phyloP scores from a whole-genome alignment of 1,139 yeast species.

The Pichia inconspicua region DNA sequence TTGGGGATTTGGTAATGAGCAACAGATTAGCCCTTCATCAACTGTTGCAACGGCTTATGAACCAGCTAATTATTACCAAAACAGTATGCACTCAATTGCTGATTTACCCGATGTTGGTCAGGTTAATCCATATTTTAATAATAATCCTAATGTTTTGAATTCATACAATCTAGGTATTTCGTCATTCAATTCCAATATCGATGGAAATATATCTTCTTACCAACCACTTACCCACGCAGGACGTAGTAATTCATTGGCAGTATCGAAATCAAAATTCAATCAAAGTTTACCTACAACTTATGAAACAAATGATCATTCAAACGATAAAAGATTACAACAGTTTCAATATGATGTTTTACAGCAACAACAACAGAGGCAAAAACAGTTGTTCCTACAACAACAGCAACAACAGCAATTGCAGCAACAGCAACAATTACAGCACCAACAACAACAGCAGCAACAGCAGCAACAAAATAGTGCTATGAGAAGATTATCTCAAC shows the following conservation, averaged over 20 bases:
- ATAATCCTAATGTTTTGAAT: background rate
- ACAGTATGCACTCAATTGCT: constrained; percentile 9
- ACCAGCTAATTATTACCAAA: background rate
- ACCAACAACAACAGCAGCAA: background rate
- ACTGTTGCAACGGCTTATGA: background rate
- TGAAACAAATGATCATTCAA: constrained; percentile 30
- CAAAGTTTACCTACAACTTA: constrained; percentile 41
- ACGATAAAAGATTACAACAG: background rate
- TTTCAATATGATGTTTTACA: background rate
- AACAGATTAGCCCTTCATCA: background rate
- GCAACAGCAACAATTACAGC: background rate
- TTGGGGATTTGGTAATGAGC: constrained; percentile 5
- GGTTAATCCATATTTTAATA: background rate
- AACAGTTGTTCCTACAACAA: constrained; percentile 1
- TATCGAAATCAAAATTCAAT: constrained; percentile 15
- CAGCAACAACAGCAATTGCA: constrained; percentile 5
- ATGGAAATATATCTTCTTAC: background rate
- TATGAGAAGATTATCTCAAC: constrained; percentile 7
- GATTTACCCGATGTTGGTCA: constrained; percentile 2
- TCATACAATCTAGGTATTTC: constrained; percentile 1
- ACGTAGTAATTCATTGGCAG: constrained; percentile 12
- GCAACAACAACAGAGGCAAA: constrained; percentile 1
- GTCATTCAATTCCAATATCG: background rate
- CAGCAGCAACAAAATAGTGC: background rate
- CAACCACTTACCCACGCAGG: constrained; percentile 1